phyloP scores from a whole-genome alignment of 345 rosid genomes.

The Garcia nutans region DNA sequence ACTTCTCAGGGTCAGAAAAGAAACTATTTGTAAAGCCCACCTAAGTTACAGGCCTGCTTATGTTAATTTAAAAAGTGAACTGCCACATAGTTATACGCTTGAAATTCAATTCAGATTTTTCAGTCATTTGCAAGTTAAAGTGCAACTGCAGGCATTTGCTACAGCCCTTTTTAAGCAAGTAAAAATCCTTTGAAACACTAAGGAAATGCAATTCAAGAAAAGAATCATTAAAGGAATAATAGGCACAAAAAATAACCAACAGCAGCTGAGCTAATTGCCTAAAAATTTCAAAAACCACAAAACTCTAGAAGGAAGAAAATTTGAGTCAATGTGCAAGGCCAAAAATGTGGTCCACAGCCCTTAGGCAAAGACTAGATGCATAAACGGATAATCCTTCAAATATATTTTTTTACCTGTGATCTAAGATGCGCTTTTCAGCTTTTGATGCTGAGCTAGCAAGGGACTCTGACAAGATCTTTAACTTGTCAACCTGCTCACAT shows the following conservation, averaged over 20 bases:
- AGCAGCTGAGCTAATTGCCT: no score
- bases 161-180: background rate
- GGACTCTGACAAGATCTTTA: slow-evolving; percentile 89
- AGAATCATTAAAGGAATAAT: background rate
- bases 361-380: background rate
- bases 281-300: background rate
- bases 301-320: background rate
- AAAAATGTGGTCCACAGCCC: background rate
- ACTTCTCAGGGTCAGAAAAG: slow-evolving; percentile 1
- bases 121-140: background rate
- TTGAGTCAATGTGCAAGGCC: background rate
- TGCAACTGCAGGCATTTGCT: background rate
- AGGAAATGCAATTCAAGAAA: background rate
- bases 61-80: background rate
- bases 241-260: background rate
- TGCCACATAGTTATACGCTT: background rate
- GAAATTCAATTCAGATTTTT: background rate
- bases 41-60: background rate
- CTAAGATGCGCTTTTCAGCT: slow-evolving; percentile 85
- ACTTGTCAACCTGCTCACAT: slow-evolving; percentile 71
- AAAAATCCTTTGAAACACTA: background rate
- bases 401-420: slow-evolving; percentile 60
- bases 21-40: background rate
- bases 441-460: slow-evolving; percentile 70
- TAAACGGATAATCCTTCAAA: background rate